Base-by-base conservation (phyloP, 2,329 filamentous ascomycete genomes). In the Diplodia scrobiculata region DNA sequence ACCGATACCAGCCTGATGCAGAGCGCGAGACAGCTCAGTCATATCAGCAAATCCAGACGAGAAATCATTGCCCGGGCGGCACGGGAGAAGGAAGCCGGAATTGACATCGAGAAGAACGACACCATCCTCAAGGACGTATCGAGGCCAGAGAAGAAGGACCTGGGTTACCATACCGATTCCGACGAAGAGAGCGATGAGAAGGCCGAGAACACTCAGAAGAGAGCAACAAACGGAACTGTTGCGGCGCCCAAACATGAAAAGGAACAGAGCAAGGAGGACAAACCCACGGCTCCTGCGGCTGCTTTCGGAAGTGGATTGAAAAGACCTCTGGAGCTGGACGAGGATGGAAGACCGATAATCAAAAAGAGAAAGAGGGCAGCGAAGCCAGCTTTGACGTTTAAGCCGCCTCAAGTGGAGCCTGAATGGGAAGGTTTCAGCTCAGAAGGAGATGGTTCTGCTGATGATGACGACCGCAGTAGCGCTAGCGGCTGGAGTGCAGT, bases 1-100 rank as follows among this genome's bases (percentile, higher is more conserved):
- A 86, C 95, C 70, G 93, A 98, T 75, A 96, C 91, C 1, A 91
- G 86, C 68, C 80, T 92, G 21, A 89, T 96, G 68, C 84, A 87
- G 67, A 97, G 92, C 75, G 91, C 89, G 63, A 91, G 87, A 70
- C 87, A 87, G 66, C 79, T 98, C 9, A 93, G 93, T 0, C 87
- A 89, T 70, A 86, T 83, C 63, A 87, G 82, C 73, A 89, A 90
- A 77, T 90, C 85, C 48, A 93, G 90, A 77, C 85, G 85, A 66
- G 88, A 93, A 75, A 84, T 82, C n/a, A 72, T 91, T 58, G 80
- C 83, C 63, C 84, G 88, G 38, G 87, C 87, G 0, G 72, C 91
- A 69, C 83, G 82, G 67, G 89, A 92, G 73, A 81, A 85, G 66
- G 80, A 84, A 71, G 89, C 87, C 10, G 90, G 90, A 0, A 78